Evolutionary conservation across 768 basidiomycete genomes (phyloP).

Genomic region (Trametes cubensis): DNA sequence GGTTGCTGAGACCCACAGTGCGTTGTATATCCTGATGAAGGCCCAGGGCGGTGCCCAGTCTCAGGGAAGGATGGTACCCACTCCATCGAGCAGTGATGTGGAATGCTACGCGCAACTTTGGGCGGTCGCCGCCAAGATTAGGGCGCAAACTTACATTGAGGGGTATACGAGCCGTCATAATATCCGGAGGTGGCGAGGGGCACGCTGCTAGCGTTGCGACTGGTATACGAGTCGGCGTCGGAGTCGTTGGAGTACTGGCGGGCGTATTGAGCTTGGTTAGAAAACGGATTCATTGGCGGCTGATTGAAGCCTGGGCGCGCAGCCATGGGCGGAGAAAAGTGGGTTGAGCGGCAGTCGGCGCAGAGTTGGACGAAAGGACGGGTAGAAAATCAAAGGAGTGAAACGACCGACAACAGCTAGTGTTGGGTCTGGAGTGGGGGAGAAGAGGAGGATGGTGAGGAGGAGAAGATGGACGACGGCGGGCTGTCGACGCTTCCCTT

Average conservation of each 20-base stretch:
- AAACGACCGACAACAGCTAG: slow-evolving; percentile 36
- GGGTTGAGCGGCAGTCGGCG: slow-evolving; percentile 10
- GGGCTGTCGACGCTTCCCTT: not conserved
- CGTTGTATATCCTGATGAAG: slow-evolving; percentile 3
- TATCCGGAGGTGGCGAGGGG: slow-evolving; percentile 32
- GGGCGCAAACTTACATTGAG: slow-evolving; percentile 27
- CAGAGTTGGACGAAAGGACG: slow-evolving; percentile 13
- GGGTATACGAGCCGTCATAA: slow-evolving; percentile 33
- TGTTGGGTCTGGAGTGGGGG: slow-evolving; percentile 31
- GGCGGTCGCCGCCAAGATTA: not conserved
- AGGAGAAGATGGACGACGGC: slow-evolving; percentile 10
- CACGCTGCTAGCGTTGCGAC: slow-evolving; percentile 36
- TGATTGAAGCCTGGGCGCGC: slow-evolving; percentile 38
- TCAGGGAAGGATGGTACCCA: not conserved
- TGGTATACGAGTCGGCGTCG: slow-evolving; percentile 31
- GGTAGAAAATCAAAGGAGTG: slow-evolving; percentile 25
- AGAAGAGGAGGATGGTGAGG: slow-evolving; percentile 5
- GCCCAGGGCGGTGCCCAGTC: slow-evolving; percentile 14
- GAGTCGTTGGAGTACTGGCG: slow-evolving; percentile 36
- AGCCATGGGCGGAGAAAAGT: slow-evolving; percentile 35
- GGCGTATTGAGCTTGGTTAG: slow-evolving; percentile 32
- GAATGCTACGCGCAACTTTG: not conserved
- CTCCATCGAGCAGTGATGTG: slow-evolving; percentile 14
- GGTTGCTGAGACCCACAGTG: not conserved
- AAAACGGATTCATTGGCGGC: slow-evolving; percentile 35